phyloP scores from a whole-genome alignment of 345 rosid genomes.

The Ceriops tagal region DNA sequence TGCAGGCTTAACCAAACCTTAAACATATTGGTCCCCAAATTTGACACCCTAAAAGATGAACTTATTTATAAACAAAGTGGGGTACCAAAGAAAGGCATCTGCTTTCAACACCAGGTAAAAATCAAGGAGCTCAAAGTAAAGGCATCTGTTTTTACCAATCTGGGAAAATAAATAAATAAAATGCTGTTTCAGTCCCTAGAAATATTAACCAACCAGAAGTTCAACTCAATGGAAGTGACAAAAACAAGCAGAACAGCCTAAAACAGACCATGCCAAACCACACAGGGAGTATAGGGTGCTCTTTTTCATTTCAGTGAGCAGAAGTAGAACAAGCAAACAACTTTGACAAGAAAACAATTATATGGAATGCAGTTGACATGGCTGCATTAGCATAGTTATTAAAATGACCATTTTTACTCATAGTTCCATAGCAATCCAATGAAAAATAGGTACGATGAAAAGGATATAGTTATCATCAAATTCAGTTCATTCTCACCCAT shows the following conservation, averaged over 20 bases:
- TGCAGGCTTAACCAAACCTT: background rate
- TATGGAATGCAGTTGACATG: too few relatives aligned
- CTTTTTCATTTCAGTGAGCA: slow-evolving; percentile 7
- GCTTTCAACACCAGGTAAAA: too few relatives aligned
- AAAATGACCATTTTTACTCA: background rate
- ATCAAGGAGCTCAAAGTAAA: background rate
- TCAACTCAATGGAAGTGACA: background rate
- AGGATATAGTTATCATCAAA: too few relatives aligned
- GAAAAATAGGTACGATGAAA: too few relatives aligned
- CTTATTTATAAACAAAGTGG: too few relatives aligned
- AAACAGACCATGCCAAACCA: background rate
- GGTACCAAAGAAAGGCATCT: too few relatives aligned
- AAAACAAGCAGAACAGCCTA: background rate
- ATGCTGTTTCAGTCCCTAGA: background rate
- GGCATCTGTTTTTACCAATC: background rate
- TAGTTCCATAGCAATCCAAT: too few relatives aligned
- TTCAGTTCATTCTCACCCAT: too few relatives aligned
- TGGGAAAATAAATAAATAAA: background rate
- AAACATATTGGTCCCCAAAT: background rate
- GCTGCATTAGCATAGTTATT: background rate
- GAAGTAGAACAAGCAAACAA: background rate
- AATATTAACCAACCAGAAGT: background rate
- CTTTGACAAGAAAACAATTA: background rate
- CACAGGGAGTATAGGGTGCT: background rate
- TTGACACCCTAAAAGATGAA: background rate